Conservation (phyloP, 225 moss, liverwort and hornwort genomes). For the Pseudoscleropodium purum region DNA sequence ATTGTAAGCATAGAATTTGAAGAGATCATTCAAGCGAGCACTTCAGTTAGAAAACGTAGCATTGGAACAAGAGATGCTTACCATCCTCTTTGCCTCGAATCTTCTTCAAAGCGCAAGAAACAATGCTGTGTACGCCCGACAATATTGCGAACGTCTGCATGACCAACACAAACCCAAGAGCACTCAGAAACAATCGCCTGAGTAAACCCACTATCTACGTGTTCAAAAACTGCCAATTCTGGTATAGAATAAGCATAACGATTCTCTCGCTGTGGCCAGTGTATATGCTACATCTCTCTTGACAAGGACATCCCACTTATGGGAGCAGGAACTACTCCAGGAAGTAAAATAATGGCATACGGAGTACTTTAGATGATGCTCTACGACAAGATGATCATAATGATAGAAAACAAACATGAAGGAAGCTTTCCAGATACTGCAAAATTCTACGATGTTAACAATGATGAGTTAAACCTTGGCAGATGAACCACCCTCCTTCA, state of each 20-base stretch:
- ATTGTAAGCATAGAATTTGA: neutral
- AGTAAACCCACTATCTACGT: neutral
- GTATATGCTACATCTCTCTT: neutral
- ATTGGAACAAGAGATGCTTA: slow-evolving; percentile 15
- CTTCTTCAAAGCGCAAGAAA: slow-evolving; percentile 70
- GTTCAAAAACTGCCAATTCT: neutral
- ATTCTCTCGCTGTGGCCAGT: neutral
- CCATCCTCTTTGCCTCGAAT: slow-evolving; percentile 92
- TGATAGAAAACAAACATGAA: neutral
- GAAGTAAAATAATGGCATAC: neutral
- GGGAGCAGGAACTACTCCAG: neutral
- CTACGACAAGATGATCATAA: neutral
- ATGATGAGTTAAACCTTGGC: slow-evolving; percentile 48
- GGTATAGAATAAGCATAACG: neutral
- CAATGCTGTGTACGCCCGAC: slow-evolving; percentile 88
- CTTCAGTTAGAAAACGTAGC: neutral
- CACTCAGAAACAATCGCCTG: neutral
- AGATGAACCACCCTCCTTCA: slow-evolving; percentile 78
- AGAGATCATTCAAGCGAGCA: neutral
- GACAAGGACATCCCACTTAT: neutral
- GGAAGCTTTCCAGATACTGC: neutral
- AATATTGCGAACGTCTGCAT: slow-evolving; percentile 85
- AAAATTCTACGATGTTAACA: neutral
- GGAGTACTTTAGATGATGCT: neutral
- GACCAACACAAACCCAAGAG: neutral